Evolutionary conservation across 1,139 yeast species (phyloP).

Genomic region (Taphrina flavorubra): DNA sequence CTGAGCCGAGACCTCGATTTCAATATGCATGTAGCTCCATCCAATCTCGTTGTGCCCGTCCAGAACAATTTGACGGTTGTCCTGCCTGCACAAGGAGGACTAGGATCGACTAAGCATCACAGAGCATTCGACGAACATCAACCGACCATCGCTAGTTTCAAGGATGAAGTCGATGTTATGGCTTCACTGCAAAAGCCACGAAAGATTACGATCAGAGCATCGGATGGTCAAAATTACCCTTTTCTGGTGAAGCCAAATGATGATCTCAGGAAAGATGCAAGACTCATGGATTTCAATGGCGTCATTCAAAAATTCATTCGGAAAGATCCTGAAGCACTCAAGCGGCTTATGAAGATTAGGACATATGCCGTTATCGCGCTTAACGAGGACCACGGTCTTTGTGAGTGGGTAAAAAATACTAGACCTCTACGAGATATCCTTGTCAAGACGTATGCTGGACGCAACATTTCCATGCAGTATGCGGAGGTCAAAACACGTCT

Average conservation of each 20-base stretch:
- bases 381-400: slow-evolving; percentile 83
- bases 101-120: slow-evolving; percentile 53
- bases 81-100: slow-evolving; percentile 56
- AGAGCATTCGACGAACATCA: slow-evolving; percentile 60
- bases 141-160: slow-evolving; percentile 53
- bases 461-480: slow-evolving; percentile 49
- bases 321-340: slow-evolving; percentile 72
- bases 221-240: slow-evolving; percentile 72
- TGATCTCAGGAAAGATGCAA: slow-evolving; percentile 93
- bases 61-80: slow-evolving; percentile 71
- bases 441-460: slow-evolving; percentile 54
- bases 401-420: slow-evolving; percentile 91
- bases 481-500: slow-evolving; percentile 44
- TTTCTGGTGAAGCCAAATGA: slow-evolving; percentile 84
- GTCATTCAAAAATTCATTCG: slow-evolving; percentile 77
- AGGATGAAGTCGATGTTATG: slow-evolving; percentile 70
- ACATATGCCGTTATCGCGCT: slow-evolving; percentile 90
- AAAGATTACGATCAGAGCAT: slow-evolving; percentile 74
- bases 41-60: slow-evolving; percentile 80
- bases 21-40: slow-evolving; percentile 60
- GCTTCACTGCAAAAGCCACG: slow-evolving; percentile 87
- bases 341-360: slow-evolving; percentile 69
- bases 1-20: slow-evolving; percentile 58
- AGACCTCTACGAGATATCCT: slow-evolving; percentile 77
- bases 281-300: slow-evolving; percentile 89